Evolutionary conservation across 768 basidiomycete species (phyloP).

Genomic region (Leucogyrophana mollusca): DNA sequence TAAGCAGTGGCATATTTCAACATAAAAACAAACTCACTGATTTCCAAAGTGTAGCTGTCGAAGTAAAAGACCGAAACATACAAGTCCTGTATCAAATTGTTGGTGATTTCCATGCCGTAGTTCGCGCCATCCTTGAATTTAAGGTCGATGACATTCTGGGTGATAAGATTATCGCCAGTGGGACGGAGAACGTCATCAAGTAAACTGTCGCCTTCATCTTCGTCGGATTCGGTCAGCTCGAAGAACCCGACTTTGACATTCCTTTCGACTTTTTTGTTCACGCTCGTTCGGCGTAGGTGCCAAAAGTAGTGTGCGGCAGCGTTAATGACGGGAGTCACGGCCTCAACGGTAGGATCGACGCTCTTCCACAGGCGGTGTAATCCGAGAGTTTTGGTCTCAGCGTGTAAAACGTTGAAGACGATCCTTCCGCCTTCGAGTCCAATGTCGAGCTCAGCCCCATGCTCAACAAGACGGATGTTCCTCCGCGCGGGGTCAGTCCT

Average conservation of each 20-base stretch:
- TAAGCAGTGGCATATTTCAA: too few relatives aligned
- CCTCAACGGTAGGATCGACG: constrained; percentile 19
- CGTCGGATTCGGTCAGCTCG: background rate
- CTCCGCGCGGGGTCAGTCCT: too few relatives aligned
- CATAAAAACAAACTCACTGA: too few relatives aligned
- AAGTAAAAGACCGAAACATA: constrained; percentile 44
- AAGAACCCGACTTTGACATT: constrained; percentile 13
- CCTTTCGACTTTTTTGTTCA: background rate
- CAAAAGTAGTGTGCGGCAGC: too few relatives aligned
- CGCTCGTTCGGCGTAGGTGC: too few relatives aligned
- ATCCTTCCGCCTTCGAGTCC: too few relatives aligned
- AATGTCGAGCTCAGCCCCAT: too few relatives aligned
- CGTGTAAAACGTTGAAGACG: constrained; percentile 1
- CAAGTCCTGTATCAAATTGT: constrained; percentile 28
- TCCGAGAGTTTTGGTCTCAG: too few relatives aligned
- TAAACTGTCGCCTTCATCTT: constrained; percentile 2
- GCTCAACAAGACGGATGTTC: too few relatives aligned
- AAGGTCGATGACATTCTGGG: constrained; percentile 15
- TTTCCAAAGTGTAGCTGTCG: constrained; percentile 37
- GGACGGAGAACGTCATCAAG: background rate
- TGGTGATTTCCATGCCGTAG: constrained; percentile 36
- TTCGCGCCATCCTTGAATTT: constrained; percentile 19
- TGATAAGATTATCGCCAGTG: constrained; percentile 2
- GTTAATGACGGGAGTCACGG: too few relatives aligned
- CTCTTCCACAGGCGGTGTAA: too few relatives aligned